phyloP scores from a whole-genome alignment of 768 basidiomycete genomes.

The Hericium rajendrae region DNA sequence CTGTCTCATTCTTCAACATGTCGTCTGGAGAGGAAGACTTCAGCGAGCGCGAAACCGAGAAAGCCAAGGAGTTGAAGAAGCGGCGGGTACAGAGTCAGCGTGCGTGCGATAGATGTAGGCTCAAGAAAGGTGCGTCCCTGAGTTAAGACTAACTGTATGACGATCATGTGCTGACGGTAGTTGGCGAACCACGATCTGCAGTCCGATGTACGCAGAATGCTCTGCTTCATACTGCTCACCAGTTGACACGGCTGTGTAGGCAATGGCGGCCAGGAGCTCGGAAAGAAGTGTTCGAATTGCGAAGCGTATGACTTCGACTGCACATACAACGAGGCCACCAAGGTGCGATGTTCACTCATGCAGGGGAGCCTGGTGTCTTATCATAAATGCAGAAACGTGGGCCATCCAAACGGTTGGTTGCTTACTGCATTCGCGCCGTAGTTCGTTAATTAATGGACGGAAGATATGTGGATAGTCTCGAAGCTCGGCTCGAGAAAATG shows the following conservation, averaged over 20 bases:
- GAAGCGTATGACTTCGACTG: constrained; percentile 1
- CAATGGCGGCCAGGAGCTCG: constrained; percentile 1
- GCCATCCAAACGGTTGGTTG: constrained; percentile 11
- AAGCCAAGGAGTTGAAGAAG: constrained; percentile 2
- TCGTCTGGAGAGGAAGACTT: constrained; percentile 8
- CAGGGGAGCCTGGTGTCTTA: neutral
- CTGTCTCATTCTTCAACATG: neutral
- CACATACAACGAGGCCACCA: constrained; percentile 9
- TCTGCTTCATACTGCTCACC: neutral
- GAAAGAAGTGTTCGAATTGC: constrained; percentile 10
- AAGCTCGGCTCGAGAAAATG: constrained; percentile 14
- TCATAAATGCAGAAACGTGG: constrained; percentile 4
- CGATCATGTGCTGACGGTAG: neutral
- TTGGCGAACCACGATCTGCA: neutral
- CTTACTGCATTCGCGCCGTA: too few species aligned
- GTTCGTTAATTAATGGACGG: neutral
- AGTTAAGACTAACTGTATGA: neutral
- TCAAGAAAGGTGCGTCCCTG: constrained; percentile 11
- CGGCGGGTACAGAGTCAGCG: constrained; percentile 11
- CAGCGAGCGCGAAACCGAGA: neutral
- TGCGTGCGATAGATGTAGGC: constrained; percentile 14
- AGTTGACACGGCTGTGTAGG: constrained; percentile 1
- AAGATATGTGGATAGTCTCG: constrained; percentile 13
- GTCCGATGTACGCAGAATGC: constrained; percentile 8
- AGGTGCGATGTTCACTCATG: neutral